Evolutionary conservation across 2,329 filamentous ascomycete species (phyloP).

Genomic region (Penicillium sp.): DNA sequence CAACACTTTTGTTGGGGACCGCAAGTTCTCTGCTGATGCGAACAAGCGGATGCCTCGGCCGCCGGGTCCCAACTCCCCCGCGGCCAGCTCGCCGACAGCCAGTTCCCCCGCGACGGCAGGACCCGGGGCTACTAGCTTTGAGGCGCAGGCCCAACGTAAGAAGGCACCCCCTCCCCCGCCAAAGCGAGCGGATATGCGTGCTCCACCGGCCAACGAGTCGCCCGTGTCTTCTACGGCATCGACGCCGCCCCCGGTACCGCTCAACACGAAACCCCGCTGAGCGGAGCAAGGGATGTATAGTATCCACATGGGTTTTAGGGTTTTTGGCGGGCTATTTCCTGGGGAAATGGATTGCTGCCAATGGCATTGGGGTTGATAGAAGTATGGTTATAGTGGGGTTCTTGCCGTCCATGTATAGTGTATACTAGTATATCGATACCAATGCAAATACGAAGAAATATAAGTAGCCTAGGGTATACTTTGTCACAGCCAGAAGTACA

Average conservation of each 20-base stretch:
- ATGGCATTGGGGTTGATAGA: background rate
- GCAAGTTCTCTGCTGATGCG: slow-evolving; percentile 33
- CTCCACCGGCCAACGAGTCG: slow-evolving; percentile 35
- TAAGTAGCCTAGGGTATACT: too few species aligned
- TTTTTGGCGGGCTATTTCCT: background rate
- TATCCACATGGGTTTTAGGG: background rate
- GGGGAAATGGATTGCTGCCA: background rate
- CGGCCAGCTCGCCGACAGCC: slow-evolving; percentile 27
- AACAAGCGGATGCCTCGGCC: slow-evolving; percentile 33
- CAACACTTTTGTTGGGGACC: slow-evolving; percentile 51
- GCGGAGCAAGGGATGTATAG: slow-evolving; percentile 17
- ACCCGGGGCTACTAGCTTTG: slow-evolving; percentile 26
- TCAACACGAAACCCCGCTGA: slow-evolving; percentile 60
- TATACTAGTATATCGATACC: too few species aligned
- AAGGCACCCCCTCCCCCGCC: slow-evolving; percentile 62
- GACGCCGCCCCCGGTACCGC: slow-evolving; percentile 60
- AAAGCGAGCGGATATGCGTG: slow-evolving; percentile 58
- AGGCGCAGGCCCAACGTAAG: slow-evolving; percentile 30
- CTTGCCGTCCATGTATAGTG: background rate
- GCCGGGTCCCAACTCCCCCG: slow-evolving; percentile 23
- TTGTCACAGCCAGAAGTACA: too few species aligned
- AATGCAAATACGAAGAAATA: too few species aligned
- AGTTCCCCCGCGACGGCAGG: background rate
- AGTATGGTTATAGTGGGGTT: background rate
- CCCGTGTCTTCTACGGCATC: slow-evolving; percentile 30